phyloP scores from a whole-genome alignment of 306 rosid genomes.

The Spatholobus suberectus region DNA sequence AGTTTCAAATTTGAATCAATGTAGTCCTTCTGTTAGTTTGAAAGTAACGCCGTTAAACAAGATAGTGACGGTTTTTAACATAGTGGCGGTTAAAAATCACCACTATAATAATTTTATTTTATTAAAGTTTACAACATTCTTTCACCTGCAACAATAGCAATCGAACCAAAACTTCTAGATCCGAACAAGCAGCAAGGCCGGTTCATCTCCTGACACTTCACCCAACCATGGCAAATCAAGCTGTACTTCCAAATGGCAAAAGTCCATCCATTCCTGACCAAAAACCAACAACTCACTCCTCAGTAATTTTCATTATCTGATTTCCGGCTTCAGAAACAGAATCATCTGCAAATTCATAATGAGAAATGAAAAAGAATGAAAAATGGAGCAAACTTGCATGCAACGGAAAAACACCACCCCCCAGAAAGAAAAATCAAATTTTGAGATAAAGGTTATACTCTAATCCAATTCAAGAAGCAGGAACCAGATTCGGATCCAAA shows the following conservation, averaged over 20 bases:
- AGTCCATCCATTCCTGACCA: constrained; percentile 72
- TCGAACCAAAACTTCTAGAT: constrained; percentile 71
- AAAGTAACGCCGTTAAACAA: too few relatives aligned
- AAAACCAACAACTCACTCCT: constrained; percentile 70
- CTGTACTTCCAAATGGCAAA: constrained; percentile 82
- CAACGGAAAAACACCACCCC: not conserved
- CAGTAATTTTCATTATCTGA: constrained; percentile 23
- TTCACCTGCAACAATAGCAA: constrained; percentile 78
- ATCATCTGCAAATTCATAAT: constrained; percentile 47
- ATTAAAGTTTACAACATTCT: too few relatives aligned
- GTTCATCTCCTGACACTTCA: constrained; percentile 68
- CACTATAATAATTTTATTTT: too few relatives aligned
- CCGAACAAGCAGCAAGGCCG: constrained; percentile 79
- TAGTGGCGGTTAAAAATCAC: too few relatives aligned
- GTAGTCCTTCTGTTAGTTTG: too few relatives aligned
- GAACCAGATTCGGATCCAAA: constrained; percentile 35
- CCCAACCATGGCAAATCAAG: constrained; percentile 55
- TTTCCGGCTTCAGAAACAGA: constrained; percentile 50
- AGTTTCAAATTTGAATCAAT: too few relatives aligned
- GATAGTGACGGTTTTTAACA: too few relatives aligned
- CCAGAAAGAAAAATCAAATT: not conserved
- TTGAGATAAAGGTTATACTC: constrained; percentile 12
- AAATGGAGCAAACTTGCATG: constrained; percentile 5
- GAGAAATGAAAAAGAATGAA: not conserved
- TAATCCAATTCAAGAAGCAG: constrained; percentile 45